Evolutionary conservation across 768 basidiomycete genomes (phyloP).

Genomic region (Podaxis sp.): DNA sequence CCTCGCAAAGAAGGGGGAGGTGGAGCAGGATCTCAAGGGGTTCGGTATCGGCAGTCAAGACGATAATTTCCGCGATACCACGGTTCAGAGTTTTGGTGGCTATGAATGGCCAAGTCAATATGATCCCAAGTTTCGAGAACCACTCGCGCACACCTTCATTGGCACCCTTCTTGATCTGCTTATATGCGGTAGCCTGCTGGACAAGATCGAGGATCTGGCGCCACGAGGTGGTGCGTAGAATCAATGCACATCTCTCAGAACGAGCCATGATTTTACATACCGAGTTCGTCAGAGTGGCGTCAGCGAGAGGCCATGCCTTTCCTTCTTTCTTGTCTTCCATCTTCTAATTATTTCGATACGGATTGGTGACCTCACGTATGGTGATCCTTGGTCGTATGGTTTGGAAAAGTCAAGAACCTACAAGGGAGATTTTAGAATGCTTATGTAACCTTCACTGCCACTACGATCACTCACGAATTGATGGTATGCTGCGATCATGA

Average conservation of each 20-base stretch:
- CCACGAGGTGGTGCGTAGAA: not conserved
- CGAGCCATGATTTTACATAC: constrained; percentile 39
- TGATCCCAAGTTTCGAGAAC: no score
- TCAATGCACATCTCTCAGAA: not conserved
- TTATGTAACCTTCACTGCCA: constrained; percentile 3
- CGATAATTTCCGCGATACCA: constrained; percentile 96
- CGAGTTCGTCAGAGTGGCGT: constrained; percentile 84
- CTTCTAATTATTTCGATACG: constrained; percentile 3
- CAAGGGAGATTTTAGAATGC: not conserved
- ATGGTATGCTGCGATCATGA: no score
- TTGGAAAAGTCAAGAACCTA: not conserved
- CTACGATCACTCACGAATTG: not conserved
- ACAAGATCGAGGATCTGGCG: constrained; percentile 89
- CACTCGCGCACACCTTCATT: constrained; percentile 75
- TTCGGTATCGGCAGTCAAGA: constrained; percentile 95
- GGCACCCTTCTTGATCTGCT: constrained; percentile 97
- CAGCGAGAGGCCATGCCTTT: constrained; percentile 89
- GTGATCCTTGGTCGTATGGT: constrained; percentile 79
- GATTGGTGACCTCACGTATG: constrained; percentile 66
- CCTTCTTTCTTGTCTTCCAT: constrained; percentile 51
- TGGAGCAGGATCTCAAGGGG: constrained; percentile 97
- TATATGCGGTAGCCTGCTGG: constrained; percentile 94
- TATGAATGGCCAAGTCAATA: constrained; percentile 21
- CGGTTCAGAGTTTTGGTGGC: constrained; percentile 98
- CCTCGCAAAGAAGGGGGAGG: constrained; percentile 95